Percentiles rank a stretch among this genome's conserved stretches.
Conservation (phyloP, 768 basidiomycete species). For the Kwoniella pini region DNA sequence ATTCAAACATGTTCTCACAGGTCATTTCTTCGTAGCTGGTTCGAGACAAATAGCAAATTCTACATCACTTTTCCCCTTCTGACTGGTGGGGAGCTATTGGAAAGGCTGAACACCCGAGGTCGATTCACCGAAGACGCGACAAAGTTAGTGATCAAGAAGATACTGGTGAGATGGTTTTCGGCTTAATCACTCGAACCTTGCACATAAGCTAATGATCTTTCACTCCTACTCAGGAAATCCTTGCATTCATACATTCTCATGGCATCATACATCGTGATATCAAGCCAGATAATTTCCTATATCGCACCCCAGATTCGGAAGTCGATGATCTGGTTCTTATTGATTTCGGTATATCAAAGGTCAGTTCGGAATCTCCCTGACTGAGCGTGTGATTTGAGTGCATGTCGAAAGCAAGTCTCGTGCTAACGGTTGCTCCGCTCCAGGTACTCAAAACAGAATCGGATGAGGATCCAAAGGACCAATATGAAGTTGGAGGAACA, state of each 20-base stretch:
- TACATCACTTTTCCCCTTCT: slow-evolving; percentile 38
- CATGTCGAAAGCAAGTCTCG: no score
- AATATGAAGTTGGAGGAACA: slow-evolving; percentile 34
- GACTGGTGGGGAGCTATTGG: slow-evolving; percentile 35
- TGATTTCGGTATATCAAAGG: slow-evolving; percentile 40
- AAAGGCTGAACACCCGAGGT: slow-evolving; percentile 28
- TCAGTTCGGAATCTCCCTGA: slow-evolving; percentile 2
- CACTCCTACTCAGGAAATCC: slow-evolving; percentile 8
- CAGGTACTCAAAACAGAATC: slow-evolving; percentile 24
- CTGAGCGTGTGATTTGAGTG: background rate
- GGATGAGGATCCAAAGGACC: slow-evolving; percentile 25
- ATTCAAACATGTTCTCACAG: background rate
- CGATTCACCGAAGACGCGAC: slow-evolving; percentile 35
- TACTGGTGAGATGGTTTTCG: slow-evolving; percentile 33
- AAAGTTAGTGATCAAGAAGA: slow-evolving; percentile 24
- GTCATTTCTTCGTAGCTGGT: slow-evolving; percentile 22
- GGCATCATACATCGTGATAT: slow-evolving; percentile 99
- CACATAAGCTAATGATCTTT: no score
- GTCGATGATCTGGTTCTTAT: slow-evolving; percentile 35
- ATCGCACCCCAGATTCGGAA: slow-evolving; percentile 45
- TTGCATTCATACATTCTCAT: slow-evolving; percentile 71
- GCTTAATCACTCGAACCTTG: no score
- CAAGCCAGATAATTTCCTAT: slow-evolving; percentile 96
- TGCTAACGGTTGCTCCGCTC: background rate
- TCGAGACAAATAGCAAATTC: slow-evolving; percentile 30